phyloP scores from a whole-genome alignment of 495 filamentous ascomycete species.

The Penicillium atrosanguineum region DNA sequence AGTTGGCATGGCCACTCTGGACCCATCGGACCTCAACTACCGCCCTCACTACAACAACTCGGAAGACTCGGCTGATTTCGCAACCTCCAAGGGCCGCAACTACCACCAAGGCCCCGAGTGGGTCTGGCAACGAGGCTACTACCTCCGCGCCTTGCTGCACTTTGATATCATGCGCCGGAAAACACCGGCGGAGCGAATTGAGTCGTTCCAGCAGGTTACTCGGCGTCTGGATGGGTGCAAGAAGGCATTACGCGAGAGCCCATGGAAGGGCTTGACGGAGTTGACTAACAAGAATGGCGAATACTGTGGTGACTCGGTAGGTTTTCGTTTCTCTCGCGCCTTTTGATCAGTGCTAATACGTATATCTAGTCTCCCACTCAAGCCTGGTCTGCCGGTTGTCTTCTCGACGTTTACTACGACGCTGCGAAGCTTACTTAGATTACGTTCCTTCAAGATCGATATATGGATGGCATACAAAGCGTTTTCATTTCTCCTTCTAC shows the following conservation, averaged over 20 bases:
- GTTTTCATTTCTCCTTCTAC: neutral
- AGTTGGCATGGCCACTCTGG: conserved; percentile 92
- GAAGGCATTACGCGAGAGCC: conserved; percentile 66
- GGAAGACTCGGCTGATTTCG: conserved; percentile 85
- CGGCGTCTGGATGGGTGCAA: conserved; percentile 78
- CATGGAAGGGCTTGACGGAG: conserved; percentile 92
- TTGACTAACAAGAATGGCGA: conserved; percentile 86
- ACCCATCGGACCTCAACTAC: conserved; percentile 89
- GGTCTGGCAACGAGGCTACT: conserved; percentile 98
- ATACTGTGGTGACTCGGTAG: conserved; percentile 82
- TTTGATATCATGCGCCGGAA: conserved; percentile 79
- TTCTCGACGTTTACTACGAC: conserved; percentile 94
- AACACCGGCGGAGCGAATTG: conserved; percentile 61
- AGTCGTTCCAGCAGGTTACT: conserved; percentile 93
- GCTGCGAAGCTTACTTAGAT: conserved; percentile 48
- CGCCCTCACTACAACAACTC: conserved; percentile 91
- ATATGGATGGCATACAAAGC: conserved; percentile 3
- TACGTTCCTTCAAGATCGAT: neutral
- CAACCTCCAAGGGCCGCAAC: conserved; percentile 88
- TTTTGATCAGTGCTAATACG: conserved; percentile 11
- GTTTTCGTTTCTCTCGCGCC: conserved; percentile 27
- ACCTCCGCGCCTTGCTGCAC: conserved; percentile 82
- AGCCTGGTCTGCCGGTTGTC: conserved; percentile 89
- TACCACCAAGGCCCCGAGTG: conserved; percentile 99
- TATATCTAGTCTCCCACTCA: conserved; percentile 75